These are phyloP conservation scores for Epithele typhae DNA, from an alignment of 768 basidiomycete genomes.

Conservation along the genomic window DNA sequence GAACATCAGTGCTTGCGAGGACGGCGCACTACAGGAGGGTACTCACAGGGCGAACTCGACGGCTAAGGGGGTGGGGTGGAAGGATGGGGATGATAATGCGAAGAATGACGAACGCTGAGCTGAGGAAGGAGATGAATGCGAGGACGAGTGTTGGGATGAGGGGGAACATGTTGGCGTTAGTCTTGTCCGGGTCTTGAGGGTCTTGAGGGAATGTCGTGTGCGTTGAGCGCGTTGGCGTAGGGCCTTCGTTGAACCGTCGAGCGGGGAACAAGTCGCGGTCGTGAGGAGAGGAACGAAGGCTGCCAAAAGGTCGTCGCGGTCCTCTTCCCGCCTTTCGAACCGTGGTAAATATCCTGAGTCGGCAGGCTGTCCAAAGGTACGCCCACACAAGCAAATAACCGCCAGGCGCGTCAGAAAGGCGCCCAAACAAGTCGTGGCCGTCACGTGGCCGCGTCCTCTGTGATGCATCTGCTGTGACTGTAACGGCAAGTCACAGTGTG, in stretches of 20 bases:
- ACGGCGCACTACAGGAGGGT: slow-evolving; percentile 5
- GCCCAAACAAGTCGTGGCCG: background rate
- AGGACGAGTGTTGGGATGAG: slow-evolving; percentile 63
- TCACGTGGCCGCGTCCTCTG: slow-evolving; percentile 10
- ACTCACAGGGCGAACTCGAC: slow-evolving; percentile 69
- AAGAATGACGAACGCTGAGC: slow-evolving; percentile 72
- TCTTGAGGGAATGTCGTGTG: slow-evolving; percentile 27
- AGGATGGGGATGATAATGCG: slow-evolving; percentile 72
- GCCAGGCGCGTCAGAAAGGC: slow-evolving; percentile 6
- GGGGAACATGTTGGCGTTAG: slow-evolving; percentile 50
- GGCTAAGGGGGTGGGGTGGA: slow-evolving; percentile 68
- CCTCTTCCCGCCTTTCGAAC: slow-evolving; percentile 17
- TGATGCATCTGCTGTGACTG: background rate
- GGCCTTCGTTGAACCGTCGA: slow-evolving; percentile 36
- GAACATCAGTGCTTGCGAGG: too few relatives aligned
- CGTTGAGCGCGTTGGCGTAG: slow-evolving; percentile 30
- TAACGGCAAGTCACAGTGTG: slow-evolving; percentile 9
- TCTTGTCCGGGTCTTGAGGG: slow-evolving; percentile 18
- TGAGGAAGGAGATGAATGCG: slow-evolving; percentile 66
- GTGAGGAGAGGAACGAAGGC: slow-evolving; percentile 17
- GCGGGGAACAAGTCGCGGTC: slow-evolving; percentile 29
- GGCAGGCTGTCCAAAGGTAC: slow-evolving; percentile 9
- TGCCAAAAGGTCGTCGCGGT: too few relatives aligned
- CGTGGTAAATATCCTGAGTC: slow-evolving; percentile 21
- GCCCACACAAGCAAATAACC: slow-evolving; percentile 26